A percentile compares a stretch with the other conserved stretches of the same genome.
These are phyloP conservation scores for Amphicarpaea edgeworthii DNA, from an alignment of 306 rosid species.

Conservation along the genomic window DNA sequence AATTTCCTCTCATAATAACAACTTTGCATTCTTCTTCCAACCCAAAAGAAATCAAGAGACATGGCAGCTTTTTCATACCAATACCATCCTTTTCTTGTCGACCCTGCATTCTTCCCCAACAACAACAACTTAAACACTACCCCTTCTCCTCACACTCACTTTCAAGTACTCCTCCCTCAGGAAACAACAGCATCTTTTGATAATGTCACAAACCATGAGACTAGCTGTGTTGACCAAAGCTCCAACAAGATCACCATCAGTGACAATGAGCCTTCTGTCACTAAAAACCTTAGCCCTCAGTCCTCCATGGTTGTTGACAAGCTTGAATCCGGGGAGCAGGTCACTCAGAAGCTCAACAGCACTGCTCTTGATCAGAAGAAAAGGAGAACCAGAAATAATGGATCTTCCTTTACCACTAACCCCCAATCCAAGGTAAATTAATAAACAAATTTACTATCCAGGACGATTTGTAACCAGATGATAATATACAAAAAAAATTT, in stretches of 20 bases:
- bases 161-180: slow-evolving; percentile 43
- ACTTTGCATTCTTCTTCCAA: slow-evolving; percentile 33
- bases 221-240: slow-evolving; percentile 59
- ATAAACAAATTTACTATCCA: too few relatives aligned
- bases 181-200: slow-evolving; percentile 31
- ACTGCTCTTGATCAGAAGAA: slow-evolving; percentile 56
- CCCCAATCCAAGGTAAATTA: slow-evolving; percentile 67
- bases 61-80: slow-evolving; percentile 82
- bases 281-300: slow-evolving; percentile 62
- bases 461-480: too few relatives aligned
- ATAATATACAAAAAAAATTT: too few relatives aligned
- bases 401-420: slow-evolving; percentile 45
- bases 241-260: slow-evolving; percentile 51
- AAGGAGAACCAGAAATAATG: slow-evolving; percentile 55
- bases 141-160: slow-evolving; percentile 41
- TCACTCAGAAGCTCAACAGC: slow-evolving; percentile 51
- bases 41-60: not conserved
- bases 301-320: slow-evolving; percentile 67
- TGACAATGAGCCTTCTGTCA: slow-evolving; percentile 64
- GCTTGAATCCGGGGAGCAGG: slow-evolving; percentile 70
- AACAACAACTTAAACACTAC: slow-evolving; percentile 42
- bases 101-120: slow-evolving; percentile 56
- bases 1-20: slow-evolving; percentile 39
- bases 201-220: slow-evolving; percentile 43
- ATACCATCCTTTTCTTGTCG: slow-evolving; percentile 59